Percentiles rank a stretch among this genome's conserved stretches.
phyloP scores from a whole-genome alignment of 176 grass and related monocot species.

The Musa itinerans region DNA sequence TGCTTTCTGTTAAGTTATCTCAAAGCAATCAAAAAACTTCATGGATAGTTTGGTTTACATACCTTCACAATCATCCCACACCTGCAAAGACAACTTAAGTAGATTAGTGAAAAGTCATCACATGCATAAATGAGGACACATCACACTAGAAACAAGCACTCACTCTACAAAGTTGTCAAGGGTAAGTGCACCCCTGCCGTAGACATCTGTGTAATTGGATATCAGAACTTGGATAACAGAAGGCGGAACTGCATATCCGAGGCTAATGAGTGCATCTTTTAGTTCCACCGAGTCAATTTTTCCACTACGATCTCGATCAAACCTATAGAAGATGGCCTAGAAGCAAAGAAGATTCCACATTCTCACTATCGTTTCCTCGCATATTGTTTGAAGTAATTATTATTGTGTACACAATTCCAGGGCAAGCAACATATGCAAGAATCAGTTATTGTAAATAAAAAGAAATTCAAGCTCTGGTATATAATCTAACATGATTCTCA shows the following conservation, averaged over 20 bases:
- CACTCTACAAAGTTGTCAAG: constrained; percentile 92
- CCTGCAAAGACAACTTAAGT: constrained; percentile 28
- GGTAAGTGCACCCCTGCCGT: constrained; percentile 33
- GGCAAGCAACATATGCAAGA: too few relatives aligned
- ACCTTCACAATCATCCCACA: constrained; percentile 86
- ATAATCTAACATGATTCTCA: background rate
- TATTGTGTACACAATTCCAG: too few relatives aligned
- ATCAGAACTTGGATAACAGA: constrained; percentile 59
- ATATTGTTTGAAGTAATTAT: background rate
- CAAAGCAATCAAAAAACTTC: background rate
- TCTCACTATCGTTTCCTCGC: background rate
- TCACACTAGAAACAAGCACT: constrained; percentile 8
- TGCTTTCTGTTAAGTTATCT: background rate
- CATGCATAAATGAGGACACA: background rate
- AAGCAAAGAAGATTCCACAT: background rate
- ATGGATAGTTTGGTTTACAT: background rate
- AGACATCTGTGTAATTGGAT: constrained; percentile 52
- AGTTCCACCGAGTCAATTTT: constrained; percentile 65
- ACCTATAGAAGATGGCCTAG: constrained; percentile 68
- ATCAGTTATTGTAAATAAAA: background rate
- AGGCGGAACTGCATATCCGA: constrained; percentile 68
- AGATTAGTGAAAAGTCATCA: background rate
- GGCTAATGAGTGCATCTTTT: constrained; percentile 56
- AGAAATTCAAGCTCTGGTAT: background rate
- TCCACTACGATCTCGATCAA: constrained; percentile 63